These are phyloP conservation scores for Hymenoscyphus scutula DNA, from an alignment of 2,329 filamentous ascomycete genomes.

Conservation along the genomic window DNA sequence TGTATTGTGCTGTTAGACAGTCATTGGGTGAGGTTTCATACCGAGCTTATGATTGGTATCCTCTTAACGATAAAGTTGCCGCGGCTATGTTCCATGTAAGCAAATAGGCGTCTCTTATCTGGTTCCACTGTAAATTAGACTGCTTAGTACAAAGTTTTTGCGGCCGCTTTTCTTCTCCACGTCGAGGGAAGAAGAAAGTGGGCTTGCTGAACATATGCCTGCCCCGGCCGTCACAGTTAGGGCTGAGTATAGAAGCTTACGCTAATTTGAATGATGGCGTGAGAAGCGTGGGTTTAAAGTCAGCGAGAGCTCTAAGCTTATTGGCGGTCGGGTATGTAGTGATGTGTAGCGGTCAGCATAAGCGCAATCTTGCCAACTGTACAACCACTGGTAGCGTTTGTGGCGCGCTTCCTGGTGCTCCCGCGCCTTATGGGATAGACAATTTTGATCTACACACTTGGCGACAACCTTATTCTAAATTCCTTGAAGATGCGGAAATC, in stretches of 20 bases:
- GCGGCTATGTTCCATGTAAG: constrained; percentile 7
- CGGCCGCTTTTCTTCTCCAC: background rate
- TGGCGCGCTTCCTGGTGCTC: background rate
- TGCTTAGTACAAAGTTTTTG: background rate
- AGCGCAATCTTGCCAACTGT: background rate
- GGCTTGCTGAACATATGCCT: background rate
- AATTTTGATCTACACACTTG: background rate
- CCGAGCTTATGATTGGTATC: background rate
- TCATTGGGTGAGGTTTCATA: background rate
- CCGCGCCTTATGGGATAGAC: background rate
- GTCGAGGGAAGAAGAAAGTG: background rate
- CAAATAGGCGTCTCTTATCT: background rate
- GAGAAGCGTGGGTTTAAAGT: background rate
- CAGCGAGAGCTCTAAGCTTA: background rate
- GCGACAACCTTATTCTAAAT: background rate
- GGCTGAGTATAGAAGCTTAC: background rate
- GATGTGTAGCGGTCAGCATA: constrained; percentile 6
- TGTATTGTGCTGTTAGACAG: background rate
- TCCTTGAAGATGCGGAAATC: background rate
- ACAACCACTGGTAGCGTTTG: background rate
- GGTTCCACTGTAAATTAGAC: background rate
- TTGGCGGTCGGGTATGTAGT: background rate
- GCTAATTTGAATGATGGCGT: background rate
- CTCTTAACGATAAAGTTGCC: background rate
- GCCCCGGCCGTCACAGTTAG: background rate